Evolutionary conservation across 2,329 filamentous ascomycete genomes (phyloP), one percentile per base, ranked within the genome.

Genomic region (Chaetomium strumarium): DNA sequence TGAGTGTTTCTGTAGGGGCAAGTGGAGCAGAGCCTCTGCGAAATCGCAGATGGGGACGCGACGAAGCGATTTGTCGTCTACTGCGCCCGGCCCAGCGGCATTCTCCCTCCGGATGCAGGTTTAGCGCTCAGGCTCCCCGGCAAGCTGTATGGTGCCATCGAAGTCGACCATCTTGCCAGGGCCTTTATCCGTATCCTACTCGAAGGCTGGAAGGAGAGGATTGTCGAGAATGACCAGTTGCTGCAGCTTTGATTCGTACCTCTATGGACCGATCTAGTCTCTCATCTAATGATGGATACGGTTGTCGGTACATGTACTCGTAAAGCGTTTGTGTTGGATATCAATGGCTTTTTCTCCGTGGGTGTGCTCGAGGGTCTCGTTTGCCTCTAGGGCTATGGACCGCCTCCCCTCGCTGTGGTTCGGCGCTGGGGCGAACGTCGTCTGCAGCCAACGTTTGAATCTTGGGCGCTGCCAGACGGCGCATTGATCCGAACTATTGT

Each of bases 21-120:
- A 54, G 66, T 67, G 12, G 72, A 74, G 57, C 69, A 68, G 55
- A 63, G 62, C 3, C 65, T 75, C 34, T 69, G 64, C 50, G 66
- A 70, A 4, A 57, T 75, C 11, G 67, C 67, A 14, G 67, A 70
- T 42, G 60, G 60, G 19, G 62, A 63, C 47, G 58, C 52, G 12
- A 38, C 44, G 2, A 34, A 46, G 36, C 51, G 49, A 7, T 68
- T 75, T 24, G 65, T 67, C 44, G 63, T 66, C n/a, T 69, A 64
- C 56, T 67, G 69, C 38, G 62, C 68, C 7, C 67, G 72, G 12
- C 72, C 71, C 9, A 64, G 61, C 20, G 60, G 60, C 29, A 64
- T 74, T 34, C 53, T 66, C 36, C 55, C 60, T 2, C 52, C 57
- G 1, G 58, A 67, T 24, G 57, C 64, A 10, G 56, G 62, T 14